A percentile compares a stretch with the other conserved stretches of the same genome.
Conservation (phyloP, 169 alveolate genomes). For the Cryptosporidium andersoni region DNA sequence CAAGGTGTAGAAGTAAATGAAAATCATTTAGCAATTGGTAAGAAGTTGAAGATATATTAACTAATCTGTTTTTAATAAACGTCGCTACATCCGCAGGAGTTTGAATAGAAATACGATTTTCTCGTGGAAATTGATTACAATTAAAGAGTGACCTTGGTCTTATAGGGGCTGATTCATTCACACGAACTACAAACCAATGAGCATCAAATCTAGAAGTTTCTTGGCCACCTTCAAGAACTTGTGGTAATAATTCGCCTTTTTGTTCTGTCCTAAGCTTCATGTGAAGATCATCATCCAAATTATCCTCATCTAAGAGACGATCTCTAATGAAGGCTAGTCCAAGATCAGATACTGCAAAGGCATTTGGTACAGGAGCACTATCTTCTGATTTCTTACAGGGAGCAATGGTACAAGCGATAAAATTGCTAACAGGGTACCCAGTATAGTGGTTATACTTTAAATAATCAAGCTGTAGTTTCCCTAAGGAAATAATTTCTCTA, state of each 20-base stretch:
- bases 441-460: conserved; percentile 79
- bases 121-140: conserved; percentile 79
- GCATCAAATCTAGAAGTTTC: conserved; percentile 81
- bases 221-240: conserved; percentile 80
- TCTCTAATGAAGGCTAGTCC: conserved; percentile 81
- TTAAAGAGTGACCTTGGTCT: conserved; percentile 79
- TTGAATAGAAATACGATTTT: conserved; percentile 77
- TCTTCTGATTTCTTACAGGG: conserved; percentile 79
- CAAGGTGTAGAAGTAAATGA: conserved; percentile 86
- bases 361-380: conserved; percentile 85
- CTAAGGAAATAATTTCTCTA: conserved; percentile 86
- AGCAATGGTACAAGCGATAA: conserved; percentile 84
- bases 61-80: conserved; percentile 49
- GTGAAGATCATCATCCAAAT: conserved; percentile 72
- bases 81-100: conserved; percentile 40
- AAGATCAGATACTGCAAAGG: conserved; percentile 87
- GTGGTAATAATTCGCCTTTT: conserved; percentile 80
- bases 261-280: conserved; percentile 74
- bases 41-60: conserved; percentile 19
- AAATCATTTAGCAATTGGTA: conserved; percentile 80
- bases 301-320: conserved; percentile 74
- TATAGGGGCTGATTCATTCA: conserved; percentile 85
- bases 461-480: conserved; percentile 72
- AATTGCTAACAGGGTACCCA: conserved; percentile 82
- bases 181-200: conserved; percentile 82